Conservation (phyloP, 1,284 basidiomycete genomes). For the Lignosus rhinocerotis region DNA sequence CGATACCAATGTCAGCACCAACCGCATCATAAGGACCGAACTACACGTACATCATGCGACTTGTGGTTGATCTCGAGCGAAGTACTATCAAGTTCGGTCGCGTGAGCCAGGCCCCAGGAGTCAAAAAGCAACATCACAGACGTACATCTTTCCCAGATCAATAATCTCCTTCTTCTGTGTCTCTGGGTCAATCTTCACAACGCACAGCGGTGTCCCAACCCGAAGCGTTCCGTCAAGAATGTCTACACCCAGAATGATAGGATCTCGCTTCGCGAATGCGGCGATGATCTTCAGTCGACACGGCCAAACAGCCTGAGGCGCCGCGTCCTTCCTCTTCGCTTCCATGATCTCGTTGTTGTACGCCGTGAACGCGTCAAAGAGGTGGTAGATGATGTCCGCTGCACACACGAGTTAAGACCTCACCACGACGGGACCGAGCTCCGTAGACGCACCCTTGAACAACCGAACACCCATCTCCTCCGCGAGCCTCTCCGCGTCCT, state of each 20-base stretch:
- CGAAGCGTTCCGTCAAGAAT: conserved; percentile 92
- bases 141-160: conserved; percentile 92
- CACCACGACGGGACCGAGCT: not conserved
- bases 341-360: conserved; percentile 94
- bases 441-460: conserved; percentile 75
- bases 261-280: conserved; percentile 95
- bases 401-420: conserved; percentile 1
- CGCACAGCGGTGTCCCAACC: conserved; percentile 95
- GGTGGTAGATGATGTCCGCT: conserved; percentile 98
- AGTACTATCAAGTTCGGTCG: conserved; percentile 55
- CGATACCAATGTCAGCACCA: not conserved
- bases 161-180: conserved; percentile 93
- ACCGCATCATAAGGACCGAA: not conserved
- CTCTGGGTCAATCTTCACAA: conserved; percentile 84
- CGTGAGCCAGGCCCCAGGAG: not conserved
- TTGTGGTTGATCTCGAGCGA: conserved; percentile 96
- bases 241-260: conserved; percentile 96
- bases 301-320: conserved; percentile 96
- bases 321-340: conserved; percentile 90
- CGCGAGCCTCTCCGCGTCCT: conserved; percentile 88
- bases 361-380: conserved; percentile 97
- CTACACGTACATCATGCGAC: conserved; percentile 61
- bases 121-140: conserved; percentile 10
- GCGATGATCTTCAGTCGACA: conserved; percentile 92
- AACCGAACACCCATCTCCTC: conserved; percentile 93